These are phyloP conservation scores for Microsporum audouinii DNA, from an alignment of 2,329 filamentous ascomycete species.

Conservation along the genomic window DNA sequence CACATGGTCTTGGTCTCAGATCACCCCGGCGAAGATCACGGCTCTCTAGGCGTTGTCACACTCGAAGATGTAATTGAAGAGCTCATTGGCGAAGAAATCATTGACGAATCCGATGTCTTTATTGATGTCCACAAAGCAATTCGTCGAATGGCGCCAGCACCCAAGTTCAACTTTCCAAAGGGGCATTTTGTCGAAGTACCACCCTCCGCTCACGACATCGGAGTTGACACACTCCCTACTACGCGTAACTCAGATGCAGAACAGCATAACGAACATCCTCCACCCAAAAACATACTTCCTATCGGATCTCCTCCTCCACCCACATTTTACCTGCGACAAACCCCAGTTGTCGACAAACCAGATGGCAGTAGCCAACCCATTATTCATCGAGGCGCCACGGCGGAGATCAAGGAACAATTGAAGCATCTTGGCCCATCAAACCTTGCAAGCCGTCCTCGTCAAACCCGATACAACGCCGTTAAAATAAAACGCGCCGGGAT, in stretches of 20 bases:
- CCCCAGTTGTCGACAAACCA: slow-evolving; percentile 21
- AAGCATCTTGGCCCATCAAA: slow-evolving; percentile 56
- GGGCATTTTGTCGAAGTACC: slow-evolving; percentile 42
- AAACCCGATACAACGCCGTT: slow-evolving; percentile 51
- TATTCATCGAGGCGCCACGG: slow-evolving; percentile 41
- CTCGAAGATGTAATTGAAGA: slow-evolving; percentile 98
- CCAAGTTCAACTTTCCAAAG: slow-evolving; percentile 58
- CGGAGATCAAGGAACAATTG: slow-evolving; percentile 48
- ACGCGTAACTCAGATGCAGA: slow-evolving; percentile 34
- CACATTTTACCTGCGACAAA: slow-evolving; percentile 31
- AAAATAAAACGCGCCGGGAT: slow-evolving; percentile 51
- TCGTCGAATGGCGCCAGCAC: slow-evolving; percentile 72
- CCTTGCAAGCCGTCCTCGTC: slow-evolving; percentile 47
- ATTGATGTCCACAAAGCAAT: slow-evolving; percentile 98
- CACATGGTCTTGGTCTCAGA: slow-evolving; percentile 97
- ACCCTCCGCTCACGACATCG: slow-evolving; percentile 25
- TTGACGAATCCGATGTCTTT: slow-evolving; percentile 97
- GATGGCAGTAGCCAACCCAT: slow-evolving; percentile 23
- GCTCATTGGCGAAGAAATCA: slow-evolving; percentile 96
- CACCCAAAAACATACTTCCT: slow-evolving; percentile 22
- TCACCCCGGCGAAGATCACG: slow-evolving; percentile 76
- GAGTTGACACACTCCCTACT: slow-evolving; percentile 37
- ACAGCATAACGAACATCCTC: slow-evolving; percentile 13
- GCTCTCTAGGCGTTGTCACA: slow-evolving; percentile 85
- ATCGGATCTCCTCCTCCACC: slow-evolving; percentile 27